These are phyloP conservation scores for Fibroporia radiculosa DNA, from an alignment of 768 basidiomycete genomes.

Conservation along the genomic window DNA sequence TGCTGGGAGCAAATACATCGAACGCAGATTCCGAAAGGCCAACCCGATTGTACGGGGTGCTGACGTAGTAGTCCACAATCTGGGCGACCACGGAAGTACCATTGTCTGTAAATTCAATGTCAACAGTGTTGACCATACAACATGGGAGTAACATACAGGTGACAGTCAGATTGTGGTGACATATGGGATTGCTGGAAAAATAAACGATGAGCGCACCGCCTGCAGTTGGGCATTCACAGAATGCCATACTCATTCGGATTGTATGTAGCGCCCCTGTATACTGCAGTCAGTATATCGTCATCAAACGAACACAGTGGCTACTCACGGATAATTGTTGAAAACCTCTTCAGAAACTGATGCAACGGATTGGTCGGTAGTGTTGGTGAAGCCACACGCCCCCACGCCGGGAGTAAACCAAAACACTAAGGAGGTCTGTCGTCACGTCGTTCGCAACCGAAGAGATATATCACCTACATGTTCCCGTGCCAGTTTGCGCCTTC, in stretches of 20 bases:
- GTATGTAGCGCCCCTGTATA: constrained; percentile 9
- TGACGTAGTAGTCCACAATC: constrained; percentile 24
- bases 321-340: constrained; percentile 30
- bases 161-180: constrained; percentile 20
- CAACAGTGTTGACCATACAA: background rate
- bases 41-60: constrained; percentile 14
- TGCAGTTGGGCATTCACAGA: background rate
- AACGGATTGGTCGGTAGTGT: constrained; percentile 25
- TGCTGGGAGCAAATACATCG: constrained; percentile 18
- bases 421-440: constrained; percentile 14
- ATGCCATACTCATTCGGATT: constrained; percentile 13
- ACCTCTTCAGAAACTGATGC: constrained; percentile 28
- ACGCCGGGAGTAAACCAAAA: constrained; percentile 28
- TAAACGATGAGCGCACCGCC: background rate
- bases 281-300: background rate
- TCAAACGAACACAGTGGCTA: background rate
- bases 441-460: background rate
- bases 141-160: constrained; percentile 16
- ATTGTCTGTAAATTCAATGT: constrained; percentile 14
- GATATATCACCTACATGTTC: constrained; percentile 1
- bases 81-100: constrained; percentile 18
- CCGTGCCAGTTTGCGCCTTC: constrained; percentile 3
- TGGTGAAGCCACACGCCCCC: constrained; percentile 34
- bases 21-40: constrained; percentile 25
- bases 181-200: constrained; percentile 26